Evolutionary conservation across 768 basidiomycete species (phyloP).

Genomic region (Mycena albidolilacea): DNA sequence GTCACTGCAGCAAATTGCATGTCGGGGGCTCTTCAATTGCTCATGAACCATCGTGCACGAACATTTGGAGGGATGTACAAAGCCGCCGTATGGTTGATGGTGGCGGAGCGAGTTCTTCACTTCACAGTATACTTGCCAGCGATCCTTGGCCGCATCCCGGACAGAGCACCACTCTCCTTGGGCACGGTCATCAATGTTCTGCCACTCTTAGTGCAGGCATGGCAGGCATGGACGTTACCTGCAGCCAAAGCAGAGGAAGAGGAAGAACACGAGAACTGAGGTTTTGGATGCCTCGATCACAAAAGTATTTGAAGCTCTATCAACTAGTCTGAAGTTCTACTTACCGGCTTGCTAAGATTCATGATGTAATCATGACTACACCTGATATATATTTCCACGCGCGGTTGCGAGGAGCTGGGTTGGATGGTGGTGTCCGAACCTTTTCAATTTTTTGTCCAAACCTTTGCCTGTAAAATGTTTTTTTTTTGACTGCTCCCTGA

Average conservation of each 20-base stretch:
- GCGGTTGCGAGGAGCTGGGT: constrained; percentile 1
- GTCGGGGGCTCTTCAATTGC: constrained; percentile 28
- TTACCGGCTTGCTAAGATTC: background rate
- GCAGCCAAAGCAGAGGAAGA: constrained; percentile 20
- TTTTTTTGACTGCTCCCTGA: background rate
- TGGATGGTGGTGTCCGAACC: background rate
- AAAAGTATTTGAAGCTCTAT: constrained; percentile 14
- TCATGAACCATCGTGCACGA: constrained; percentile 29
- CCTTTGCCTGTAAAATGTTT: constrained; percentile 12
- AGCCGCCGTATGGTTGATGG: constrained; percentile 17
- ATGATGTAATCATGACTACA: constrained; percentile 20
- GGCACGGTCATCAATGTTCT: constrained; percentile 22
- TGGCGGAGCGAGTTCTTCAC: constrained; percentile 26
- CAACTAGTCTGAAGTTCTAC: constrained; percentile 15
- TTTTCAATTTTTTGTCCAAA: constrained; percentile 18
- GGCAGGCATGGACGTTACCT: constrained; percentile 26
- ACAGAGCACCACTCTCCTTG: constrained; percentile 26
- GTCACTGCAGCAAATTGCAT: constrained; percentile 20
- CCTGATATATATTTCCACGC: constrained; percentile 16
- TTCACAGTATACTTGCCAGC: constrained; percentile 20
- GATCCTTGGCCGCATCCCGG: constrained; percentile 27
- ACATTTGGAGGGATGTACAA: constrained; percentile 30
- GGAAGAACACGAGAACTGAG: constrained; percentile 26
- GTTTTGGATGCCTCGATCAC: constrained; percentile 22
- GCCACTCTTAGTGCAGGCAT: constrained; percentile 21